These are phyloP conservation scores for Backusella tuberculispora DNA, from an alignment of 192 early-diverging fungal genomes.

Conservation along the genomic window DNA sequence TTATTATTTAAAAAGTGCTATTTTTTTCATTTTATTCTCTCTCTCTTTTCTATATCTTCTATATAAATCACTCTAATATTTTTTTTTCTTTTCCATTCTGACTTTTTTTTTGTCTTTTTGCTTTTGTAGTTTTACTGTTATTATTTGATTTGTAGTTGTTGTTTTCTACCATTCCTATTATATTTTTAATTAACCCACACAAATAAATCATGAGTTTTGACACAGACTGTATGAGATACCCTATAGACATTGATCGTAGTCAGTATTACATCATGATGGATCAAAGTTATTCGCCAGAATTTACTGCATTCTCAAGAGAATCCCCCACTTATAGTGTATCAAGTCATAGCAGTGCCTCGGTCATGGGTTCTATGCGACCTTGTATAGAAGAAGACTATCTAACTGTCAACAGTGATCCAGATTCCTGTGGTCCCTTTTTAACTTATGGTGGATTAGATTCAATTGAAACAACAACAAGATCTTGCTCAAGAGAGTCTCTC, in stretches of 20 bases:
- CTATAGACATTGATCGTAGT: neutral
- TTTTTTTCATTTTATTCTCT: neutral
- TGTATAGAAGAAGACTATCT: conserved; percentile 14
- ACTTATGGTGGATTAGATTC: neutral
- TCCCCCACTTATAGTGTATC: conserved; percentile 26
- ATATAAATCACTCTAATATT: neutral
- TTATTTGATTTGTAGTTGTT: neutral
- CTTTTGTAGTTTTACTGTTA: neutral
- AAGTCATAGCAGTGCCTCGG: conserved; percentile 11
- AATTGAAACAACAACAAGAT: neutral
- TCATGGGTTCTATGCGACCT: conserved; percentile 11
- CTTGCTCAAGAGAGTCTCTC: neutral
- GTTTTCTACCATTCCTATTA: neutral
- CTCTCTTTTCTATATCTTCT: neutral
- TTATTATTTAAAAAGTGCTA: conserved; percentile 14
- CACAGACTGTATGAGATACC: neutral
- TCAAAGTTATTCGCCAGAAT: conserved; percentile 17
- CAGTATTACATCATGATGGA: conserved; percentile 11
- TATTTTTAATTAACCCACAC: neutral
- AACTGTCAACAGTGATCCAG: neutral
- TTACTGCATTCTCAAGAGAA: neutral
- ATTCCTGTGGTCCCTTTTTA: neutral
- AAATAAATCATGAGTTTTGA: conserved; percentile 15
- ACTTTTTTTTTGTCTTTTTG: neutral
- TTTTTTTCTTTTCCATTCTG: neutral